Evolutionary conservation across 148 eudicot genomes (phyloP), one percentile per base, ranked within the genome.

Genomic region (Diospyros lotus): DNA sequence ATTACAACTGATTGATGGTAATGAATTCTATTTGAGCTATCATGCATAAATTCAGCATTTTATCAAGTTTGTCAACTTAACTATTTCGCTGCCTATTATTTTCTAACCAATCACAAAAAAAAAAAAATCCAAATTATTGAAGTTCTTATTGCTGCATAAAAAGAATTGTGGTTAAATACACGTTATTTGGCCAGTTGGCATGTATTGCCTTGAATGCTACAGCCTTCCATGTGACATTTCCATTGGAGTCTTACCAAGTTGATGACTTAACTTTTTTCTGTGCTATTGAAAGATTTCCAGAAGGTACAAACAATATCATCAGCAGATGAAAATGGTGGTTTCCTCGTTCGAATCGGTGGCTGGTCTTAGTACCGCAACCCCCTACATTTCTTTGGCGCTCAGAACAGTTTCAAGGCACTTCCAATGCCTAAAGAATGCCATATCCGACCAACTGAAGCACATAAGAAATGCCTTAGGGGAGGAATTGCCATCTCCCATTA

Each of bases 251-350:
- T 60, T 18, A 18, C 41, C 9, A 18, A 60, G 8, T 60, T 60
- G 64, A 60, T 60, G 40, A 18, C 41, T 60, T 12, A 1, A 1
- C 1, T 5, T 12, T 3, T 1, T 28, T 2, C 41, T 10, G 10
- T 1, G 9, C 15, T 60, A 28, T 60, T 18, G 41, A 28, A 0
- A 18, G 41, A 10, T 28, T 60, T 18, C 9, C 78, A 60, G 64
- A 60, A 11, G 64, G 87, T 82, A 81, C 75, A 84, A 77, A 43
- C 85, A 84, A 54, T 84, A 84, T 68, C 74, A 79, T 45, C 82
- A 84, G 58, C 85, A 84, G 73, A 81, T 79, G 80, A 80, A 81
- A 71, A 69, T 84, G 85, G 87, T 82, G 65, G 80, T 79, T 58
- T 79, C 85, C 2, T 79, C 83, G 0, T 84, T 84, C 38, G 85